Percentiles rank a stretch among this genome's conserved stretches.
Conservation (phyloP, 441 rosid genomes). For the Syzygium malaccense region DNA sequence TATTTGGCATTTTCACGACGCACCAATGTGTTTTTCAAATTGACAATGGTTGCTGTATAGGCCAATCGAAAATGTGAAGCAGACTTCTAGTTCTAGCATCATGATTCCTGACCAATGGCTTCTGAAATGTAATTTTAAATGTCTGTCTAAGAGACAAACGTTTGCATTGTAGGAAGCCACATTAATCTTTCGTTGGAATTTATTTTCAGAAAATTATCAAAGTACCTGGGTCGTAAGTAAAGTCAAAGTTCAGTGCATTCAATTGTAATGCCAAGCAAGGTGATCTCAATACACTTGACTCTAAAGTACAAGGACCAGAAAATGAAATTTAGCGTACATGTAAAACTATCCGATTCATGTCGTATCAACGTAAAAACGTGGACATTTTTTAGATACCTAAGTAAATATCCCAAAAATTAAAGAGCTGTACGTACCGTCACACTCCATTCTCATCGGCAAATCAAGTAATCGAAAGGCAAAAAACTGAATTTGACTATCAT, state of each 20-base stretch:
- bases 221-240: not conserved
- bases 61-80: not conserved
- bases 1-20: not conserved
- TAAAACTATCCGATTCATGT: not conserved
- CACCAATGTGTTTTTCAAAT: not conserved
- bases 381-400: not conserved
- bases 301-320: not conserved
- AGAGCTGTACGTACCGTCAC: not conserved
- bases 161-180: not conserved
- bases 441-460: not conserved
- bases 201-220: not conserved
- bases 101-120: not conserved
- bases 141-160: not conserved
- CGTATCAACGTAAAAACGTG: not conserved
- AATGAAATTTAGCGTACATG: not conserved
- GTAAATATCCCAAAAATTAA: not conserved
- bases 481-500: not conserved
- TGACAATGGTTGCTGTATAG: not conserved
- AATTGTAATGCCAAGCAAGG: not conserved
- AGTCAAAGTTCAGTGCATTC: not conserved
- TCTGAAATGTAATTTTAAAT: not conserved
- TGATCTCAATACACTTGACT: not conserved
- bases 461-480: not conserved
- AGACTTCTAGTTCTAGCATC: not conserved
- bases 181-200: not conserved